A percentile compares a stretch with the other conserved stretches of the same genome.
Conservation (phyloP, 1,284 basidiomycete genomes). For the Caloboletus firmus region DNA sequence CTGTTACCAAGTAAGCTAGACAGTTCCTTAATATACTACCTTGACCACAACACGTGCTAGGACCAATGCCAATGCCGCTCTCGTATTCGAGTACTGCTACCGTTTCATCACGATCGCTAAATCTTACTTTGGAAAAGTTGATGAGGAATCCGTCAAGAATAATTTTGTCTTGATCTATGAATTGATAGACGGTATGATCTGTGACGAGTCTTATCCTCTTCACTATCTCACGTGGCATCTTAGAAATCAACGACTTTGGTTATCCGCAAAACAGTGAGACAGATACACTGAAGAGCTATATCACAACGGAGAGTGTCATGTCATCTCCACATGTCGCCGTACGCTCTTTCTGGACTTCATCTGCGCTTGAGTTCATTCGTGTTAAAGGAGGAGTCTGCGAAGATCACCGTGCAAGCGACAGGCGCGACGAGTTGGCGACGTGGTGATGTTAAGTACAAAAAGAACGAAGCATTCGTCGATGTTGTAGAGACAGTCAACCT, state of each 20-base stretch:
- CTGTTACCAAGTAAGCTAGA: constrained; percentile 83
- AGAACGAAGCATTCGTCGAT: constrained; percentile 98
- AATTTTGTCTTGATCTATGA: constrained; percentile 98
- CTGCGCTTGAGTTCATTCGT: constrained; percentile 2
- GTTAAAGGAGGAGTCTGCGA: constrained; percentile 87
- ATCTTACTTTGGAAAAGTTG: constrained; percentile 96
- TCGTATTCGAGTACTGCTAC: constrained; percentile 98
- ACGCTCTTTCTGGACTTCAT: constrained; percentile 22
- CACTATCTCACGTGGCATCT: neutral
- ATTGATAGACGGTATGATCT: constrained; percentile 81
- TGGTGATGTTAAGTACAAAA: constrained; percentile 94
- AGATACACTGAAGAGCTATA: constrained; percentile 96
- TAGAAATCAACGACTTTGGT: constrained; percentile 98
- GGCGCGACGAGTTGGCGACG: constrained; percentile 93
- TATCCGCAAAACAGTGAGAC: constrained; percentile 99
- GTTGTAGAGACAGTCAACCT: constrained; percentile 97
- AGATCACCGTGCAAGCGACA: constrained; percentile 95
- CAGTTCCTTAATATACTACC: neutral
- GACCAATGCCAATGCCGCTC: constrained; percentile 94
- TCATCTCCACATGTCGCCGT: constrained; percentile 80
- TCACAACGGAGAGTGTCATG: constrained; percentile 96
- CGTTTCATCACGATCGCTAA: constrained; percentile 92
- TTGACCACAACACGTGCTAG: constrained; percentile 42
- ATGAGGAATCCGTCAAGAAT: constrained; percentile 98
- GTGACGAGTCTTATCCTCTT: neutral